These are phyloP conservation scores for Eimeria sp. DNA, from an alignment of 169 alveolate species.

Conservation along the genomic window DNA sequence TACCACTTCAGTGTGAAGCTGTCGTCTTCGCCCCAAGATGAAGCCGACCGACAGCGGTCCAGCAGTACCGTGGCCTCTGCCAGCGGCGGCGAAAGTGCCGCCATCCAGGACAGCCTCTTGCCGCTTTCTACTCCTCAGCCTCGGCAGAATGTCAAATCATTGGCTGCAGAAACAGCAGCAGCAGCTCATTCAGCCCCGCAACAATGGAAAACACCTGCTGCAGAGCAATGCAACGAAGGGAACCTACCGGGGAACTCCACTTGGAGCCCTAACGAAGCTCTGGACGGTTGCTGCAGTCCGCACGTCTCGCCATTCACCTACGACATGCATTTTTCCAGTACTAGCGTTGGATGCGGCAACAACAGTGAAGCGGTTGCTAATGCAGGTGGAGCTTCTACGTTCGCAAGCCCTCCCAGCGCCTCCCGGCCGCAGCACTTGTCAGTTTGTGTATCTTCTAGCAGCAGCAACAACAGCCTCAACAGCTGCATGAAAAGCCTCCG, in stretches of 20 bases:
- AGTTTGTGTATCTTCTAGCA: neutral
- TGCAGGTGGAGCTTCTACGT: neutral
- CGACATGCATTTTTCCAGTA: neutral
- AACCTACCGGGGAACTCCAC: neutral
- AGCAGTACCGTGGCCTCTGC: constrained; percentile 62
- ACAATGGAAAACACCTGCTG: neutral
- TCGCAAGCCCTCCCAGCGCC: neutral
- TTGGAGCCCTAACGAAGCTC: neutral
- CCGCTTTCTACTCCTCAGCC: neutral
- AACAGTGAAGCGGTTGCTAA: neutral
- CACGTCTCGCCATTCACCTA: neutral
- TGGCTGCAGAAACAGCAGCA: neutral
- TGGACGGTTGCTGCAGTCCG: neutral
- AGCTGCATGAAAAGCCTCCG: neutral
- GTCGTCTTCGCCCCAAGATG: neutral
- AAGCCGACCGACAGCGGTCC: neutral
- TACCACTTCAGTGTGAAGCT: neutral
- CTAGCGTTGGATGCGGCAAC: neutral
- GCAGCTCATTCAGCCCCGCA: neutral
- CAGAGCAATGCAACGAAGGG: neutral
- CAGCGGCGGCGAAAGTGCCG: constrained; percentile 5
- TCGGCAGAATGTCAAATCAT: neutral
- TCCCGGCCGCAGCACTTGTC: constrained; percentile 10
- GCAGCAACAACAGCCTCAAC: neutral
- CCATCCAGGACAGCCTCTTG: constrained; percentile 41